phyloP scores from a whole-genome alignment of 2,329 filamentous ascomycete species.

The Sporothrix phasma region DNA sequence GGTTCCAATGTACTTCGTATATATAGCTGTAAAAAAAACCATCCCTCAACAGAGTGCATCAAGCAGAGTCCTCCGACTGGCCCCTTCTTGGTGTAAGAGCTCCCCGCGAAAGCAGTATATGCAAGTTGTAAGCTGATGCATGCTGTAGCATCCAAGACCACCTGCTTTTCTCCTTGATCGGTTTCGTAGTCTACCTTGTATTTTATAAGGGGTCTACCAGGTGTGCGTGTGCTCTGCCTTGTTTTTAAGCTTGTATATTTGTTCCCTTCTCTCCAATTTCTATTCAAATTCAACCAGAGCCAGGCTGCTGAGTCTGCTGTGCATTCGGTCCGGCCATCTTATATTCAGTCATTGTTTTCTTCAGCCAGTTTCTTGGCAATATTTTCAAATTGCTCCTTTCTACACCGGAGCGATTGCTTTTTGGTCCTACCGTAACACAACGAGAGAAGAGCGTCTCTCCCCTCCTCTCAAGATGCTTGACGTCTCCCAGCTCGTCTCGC shows the following conservation, averaged over 20 bases:
- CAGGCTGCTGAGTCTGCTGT: background rate
- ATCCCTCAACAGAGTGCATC: background rate
- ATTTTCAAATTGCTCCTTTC: background rate
- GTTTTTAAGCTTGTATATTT: background rate
- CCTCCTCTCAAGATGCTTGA: constrained; percentile 22
- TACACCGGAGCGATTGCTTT: background rate
- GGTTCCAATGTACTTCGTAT: too few relatives aligned
- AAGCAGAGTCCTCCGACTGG: too few relatives aligned
- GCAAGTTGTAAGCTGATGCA: background rate
- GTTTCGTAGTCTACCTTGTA: background rate
- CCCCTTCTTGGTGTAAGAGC: background rate
- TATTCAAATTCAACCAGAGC: background rate
- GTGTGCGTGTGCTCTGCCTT: too few relatives aligned
- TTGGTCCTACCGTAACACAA: background rate
- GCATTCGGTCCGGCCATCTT: background rate
- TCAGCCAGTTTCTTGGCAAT: too few relatives aligned
- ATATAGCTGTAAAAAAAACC: too few relatives aligned
- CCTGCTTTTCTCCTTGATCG: background rate
- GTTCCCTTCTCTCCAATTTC: background rate
- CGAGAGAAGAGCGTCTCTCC: background rate
- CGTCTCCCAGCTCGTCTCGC: constrained; percentile 31
- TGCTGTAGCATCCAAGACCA: background rate
- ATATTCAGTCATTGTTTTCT: background rate
- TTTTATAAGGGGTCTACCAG: too few relatives aligned
- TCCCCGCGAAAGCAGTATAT: background rate